Percentiles rank a stretch among this genome's conserved stretches.
Conservation (phyloP, 2,329 filamentous ascomycete genomes). For the Fusarium algeriense region DNA sequence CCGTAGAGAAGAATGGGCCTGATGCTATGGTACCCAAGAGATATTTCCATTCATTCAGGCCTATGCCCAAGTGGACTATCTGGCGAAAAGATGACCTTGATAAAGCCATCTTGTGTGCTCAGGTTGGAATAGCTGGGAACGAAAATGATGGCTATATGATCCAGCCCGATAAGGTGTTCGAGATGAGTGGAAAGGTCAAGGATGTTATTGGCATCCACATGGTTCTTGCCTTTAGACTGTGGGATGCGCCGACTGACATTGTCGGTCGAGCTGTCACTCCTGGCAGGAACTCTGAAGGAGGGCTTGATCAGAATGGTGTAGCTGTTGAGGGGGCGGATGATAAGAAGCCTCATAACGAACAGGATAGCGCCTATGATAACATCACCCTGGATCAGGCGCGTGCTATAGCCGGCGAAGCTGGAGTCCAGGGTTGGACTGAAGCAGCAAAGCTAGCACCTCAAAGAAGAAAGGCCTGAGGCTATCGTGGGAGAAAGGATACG, state of each 20-base stretch:
- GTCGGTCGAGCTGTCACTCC: neutral
- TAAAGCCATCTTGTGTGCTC: neutral
- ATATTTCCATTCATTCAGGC: neutral
- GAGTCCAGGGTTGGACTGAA: slow-evolving; percentile 2
- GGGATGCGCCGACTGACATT: neutral
- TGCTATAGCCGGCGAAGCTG: neutral
- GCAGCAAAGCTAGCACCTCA: neutral
- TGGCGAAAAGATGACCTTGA: neutral
- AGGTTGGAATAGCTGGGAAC: neutral
- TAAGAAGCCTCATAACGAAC: neutral
- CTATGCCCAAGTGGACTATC: neutral
- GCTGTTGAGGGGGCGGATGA: neutral
- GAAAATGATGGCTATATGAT: neutral
- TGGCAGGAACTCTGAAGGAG: neutral
- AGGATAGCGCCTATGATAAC: neutral
- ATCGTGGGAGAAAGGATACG: neutral
- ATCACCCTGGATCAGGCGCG: neutral
- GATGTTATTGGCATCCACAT: neutral
- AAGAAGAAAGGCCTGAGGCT: neutral
- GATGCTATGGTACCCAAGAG: neutral
- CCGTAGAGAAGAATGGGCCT: neutral
- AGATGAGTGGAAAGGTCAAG: neutral
- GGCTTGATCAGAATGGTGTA: too few relatives aligned
- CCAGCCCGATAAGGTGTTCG: neutral
- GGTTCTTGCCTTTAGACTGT: neutral